Evolutionary conservation across 1,284 basidiomycete genomes (phyloP).

Genomic region (Cutaneotrichosporon sp.): DNA sequence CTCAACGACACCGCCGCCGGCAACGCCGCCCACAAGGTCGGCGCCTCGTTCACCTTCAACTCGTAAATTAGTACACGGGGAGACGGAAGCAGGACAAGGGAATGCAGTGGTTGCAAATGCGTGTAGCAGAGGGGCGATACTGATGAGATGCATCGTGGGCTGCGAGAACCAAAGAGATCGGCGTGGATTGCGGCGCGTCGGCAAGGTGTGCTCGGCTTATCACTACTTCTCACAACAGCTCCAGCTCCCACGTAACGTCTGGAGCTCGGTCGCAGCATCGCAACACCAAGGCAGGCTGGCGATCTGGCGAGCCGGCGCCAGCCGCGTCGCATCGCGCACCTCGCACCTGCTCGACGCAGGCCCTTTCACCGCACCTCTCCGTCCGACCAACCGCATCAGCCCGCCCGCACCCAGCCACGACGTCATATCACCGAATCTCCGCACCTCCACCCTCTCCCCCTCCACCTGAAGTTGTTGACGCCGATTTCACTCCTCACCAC

Average conservation of each 20-base stretch:
- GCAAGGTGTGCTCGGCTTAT: background rate
- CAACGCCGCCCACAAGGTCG: constrained; percentile 59
- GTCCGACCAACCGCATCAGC: background rate
- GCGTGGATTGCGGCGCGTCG: background rate
- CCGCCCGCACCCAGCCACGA: background rate
- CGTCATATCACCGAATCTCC: constrained; percentile 5
- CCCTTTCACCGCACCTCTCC: no score
- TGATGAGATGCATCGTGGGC: no score
- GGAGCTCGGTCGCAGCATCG: no score
- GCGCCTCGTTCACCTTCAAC: constrained; percentile 61
- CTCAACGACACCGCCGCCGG: constrained; percentile 66
- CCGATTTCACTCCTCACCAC: no score
- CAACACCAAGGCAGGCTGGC: no score
- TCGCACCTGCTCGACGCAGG: no score
- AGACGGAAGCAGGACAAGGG: constrained; percentile 15
- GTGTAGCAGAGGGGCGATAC: no score
- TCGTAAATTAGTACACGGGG: constrained; percentile 35
- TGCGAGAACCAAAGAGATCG: background rate
- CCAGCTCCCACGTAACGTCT: no score
- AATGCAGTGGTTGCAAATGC: constrained; percentile 23
- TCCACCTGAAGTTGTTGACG: no score
- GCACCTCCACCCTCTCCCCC: background rate
- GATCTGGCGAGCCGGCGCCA: no score
- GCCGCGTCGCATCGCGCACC: no score
- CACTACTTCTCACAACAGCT: no score